phyloP scores from a whole-genome alignment of 225 moss, liverwort and hornwort genomes.

The Antitrichia curtipendula region DNA sequence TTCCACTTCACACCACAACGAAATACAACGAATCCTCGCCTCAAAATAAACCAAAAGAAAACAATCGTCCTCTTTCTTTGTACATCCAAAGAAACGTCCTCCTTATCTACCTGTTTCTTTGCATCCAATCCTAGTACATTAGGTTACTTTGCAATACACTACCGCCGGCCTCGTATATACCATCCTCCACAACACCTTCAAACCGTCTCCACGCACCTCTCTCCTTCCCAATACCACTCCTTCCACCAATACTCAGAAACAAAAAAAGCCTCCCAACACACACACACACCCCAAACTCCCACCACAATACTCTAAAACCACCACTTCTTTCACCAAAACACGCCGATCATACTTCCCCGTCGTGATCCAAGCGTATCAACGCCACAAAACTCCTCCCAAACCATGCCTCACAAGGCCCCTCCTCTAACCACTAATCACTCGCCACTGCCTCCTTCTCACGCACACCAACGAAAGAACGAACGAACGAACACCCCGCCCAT shows the following conservation, averaged over 20 bases:
- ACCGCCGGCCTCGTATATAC: neutral
- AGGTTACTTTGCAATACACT: neutral
- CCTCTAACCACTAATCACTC: neutral
- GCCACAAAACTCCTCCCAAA: neutral
- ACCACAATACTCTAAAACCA: neutral
- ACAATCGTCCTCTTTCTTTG: neutral
- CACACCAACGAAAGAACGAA: neutral
- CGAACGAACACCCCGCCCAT: neutral
- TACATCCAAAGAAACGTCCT: neutral
- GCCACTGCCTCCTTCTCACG: neutral
- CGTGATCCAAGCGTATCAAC: neutral
- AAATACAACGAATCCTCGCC: neutral
- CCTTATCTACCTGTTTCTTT: neutral
- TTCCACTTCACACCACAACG: neutral
- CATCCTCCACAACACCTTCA: neutral
- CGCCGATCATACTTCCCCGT: slow-evolving; percentile 1
- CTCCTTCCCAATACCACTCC: neutral
- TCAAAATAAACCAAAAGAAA: neutral
- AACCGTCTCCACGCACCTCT: neutral
- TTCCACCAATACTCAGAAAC: neutral
- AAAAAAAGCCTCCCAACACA: neutral
- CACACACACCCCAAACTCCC: neutral
- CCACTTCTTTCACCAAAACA: neutral
- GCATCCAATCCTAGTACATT: neutral
- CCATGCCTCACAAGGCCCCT: neutral